Evolutionary conservation across 2,329 filamentous ascomycete genomes (phyloP).

Genomic region (Trichoderma sp.): DNA sequence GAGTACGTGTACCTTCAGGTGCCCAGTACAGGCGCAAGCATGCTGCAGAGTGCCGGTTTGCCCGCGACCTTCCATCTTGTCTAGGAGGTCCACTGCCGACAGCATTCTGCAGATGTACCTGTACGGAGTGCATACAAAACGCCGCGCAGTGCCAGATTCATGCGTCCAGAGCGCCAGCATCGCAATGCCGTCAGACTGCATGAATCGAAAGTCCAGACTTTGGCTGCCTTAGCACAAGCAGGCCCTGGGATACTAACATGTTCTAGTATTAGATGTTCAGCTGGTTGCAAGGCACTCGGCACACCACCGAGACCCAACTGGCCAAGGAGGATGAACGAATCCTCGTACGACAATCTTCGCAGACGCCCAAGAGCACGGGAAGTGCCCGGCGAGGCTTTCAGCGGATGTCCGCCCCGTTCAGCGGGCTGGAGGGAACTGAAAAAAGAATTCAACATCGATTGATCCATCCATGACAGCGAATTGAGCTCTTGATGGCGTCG

Average conservation of each 20-base stretch:
- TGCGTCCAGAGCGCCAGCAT: not conserved
- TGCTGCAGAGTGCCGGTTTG: not conserved
- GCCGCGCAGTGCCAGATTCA: not conserved
- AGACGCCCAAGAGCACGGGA: not conserved
- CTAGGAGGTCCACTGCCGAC: not conserved
- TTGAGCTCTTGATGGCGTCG: not conserved
- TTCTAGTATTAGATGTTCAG: not conserved
- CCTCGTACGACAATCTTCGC: not conserved
- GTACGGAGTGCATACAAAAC: slow-evolving; percentile 1
- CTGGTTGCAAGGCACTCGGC: not conserved
- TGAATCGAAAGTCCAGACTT: not conserved
- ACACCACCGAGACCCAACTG: not conserved
- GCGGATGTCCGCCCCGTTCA: not conserved
- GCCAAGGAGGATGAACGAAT: not conserved
- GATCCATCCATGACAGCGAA: not conserved
- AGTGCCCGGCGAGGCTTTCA: not conserved
- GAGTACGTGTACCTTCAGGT: not conserved
- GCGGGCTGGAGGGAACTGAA: not conserved
- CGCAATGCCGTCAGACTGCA: not conserved
- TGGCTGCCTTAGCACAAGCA: not conserved
- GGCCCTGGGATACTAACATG: not conserved
- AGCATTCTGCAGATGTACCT: not conserved
- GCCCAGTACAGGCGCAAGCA: not conserved
- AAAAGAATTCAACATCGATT: not conserved
- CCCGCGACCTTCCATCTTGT: not conserved